Percentiles rank a stretch among this genome's conserved stretches.
These are phyloP conservation scores for Alternaria rosae DNA, from an alignment of 2,329 filamentous ascomycete species.

Conservation along the genomic window DNA sequence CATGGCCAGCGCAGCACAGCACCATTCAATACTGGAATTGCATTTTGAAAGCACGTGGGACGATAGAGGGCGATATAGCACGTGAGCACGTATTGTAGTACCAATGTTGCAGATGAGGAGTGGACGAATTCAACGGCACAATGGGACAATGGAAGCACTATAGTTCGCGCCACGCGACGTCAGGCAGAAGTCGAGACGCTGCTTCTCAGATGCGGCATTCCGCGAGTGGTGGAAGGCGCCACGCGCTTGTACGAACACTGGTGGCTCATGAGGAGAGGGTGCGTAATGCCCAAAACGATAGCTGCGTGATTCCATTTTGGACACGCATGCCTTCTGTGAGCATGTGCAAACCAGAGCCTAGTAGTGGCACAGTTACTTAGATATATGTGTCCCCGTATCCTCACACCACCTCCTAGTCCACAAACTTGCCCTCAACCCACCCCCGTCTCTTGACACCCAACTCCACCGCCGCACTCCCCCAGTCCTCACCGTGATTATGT, in stretches of 20 bases:
- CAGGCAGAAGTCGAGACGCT: background rate
- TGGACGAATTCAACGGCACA: background rate
- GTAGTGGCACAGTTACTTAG: background rate
- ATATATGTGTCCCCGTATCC: background rate
- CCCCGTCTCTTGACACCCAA: constrained; percentile 85
- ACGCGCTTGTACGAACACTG: background rate
- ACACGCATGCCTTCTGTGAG: background rate
- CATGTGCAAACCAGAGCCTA: background rate
- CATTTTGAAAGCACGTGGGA: background rate
- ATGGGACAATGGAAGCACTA: background rate
- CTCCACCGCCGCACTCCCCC: constrained; percentile 94
- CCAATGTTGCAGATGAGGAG: background rate
- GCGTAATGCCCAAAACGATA: background rate
- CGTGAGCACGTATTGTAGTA: background rate
- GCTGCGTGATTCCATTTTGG: background rate
- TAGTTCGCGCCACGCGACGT: background rate
- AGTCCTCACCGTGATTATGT: constrained; percentile 97
- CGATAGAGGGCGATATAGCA: background rate
- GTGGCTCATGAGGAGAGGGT: background rate
- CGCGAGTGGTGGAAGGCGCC: background rate
- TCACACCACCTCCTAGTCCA: constrained; percentile 45
- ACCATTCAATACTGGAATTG: background rate
- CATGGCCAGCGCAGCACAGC: background rate
- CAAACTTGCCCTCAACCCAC: constrained; percentile 76
- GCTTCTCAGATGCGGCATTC: background rate